Evolutionary conservation across 257 asterid genomes (phyloP).

Genomic region (Euphrasia confusa): DNA sequence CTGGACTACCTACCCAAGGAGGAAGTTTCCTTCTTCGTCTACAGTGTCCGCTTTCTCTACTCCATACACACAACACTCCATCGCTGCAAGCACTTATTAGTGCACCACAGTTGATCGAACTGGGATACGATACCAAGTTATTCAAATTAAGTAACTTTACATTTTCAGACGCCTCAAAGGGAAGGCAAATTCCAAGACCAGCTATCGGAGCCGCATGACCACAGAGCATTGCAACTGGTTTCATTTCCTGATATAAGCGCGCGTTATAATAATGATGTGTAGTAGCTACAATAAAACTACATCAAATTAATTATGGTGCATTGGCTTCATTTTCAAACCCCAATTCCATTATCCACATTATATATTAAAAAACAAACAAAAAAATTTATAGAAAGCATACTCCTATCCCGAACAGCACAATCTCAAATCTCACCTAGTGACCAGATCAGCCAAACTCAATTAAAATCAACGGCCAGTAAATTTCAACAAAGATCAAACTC

Average conservation of each 20-base stretch:
- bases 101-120: constrained; percentile 46
- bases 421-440: not conserved
- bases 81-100: constrained; percentile 78
- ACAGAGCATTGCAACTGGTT: constrained; percentile 86
- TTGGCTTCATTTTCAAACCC: too few species aligned
- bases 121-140: constrained; percentile 32
- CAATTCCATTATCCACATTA: too few species aligned
- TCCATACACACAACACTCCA: constrained; percentile 92
- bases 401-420: too few species aligned
- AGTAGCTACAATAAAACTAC: not conserved
- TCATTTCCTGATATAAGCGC: constrained; percentile 54
- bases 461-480: constrained; percentile 9
- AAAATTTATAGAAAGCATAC: not conserved
- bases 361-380: not conserved
- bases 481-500: constrained; percentile 13
- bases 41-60: constrained; percentile 84
- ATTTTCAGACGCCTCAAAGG: constrained; percentile 53
- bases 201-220: constrained; percentile 84
- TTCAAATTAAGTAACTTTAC: constrained; percentile 34
- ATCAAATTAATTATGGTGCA: too few species aligned
- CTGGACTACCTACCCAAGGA: constrained; percentile 92
- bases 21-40: constrained; percentile 89
- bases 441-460: not conserved
- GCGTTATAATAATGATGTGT: constrained; percentile 18
- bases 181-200: constrained; percentile 76